These are phyloP conservation scores for Lepidium africanum DNA, from an alignment of 345 rosid genomes.

Conservation along the genomic window DNA sequence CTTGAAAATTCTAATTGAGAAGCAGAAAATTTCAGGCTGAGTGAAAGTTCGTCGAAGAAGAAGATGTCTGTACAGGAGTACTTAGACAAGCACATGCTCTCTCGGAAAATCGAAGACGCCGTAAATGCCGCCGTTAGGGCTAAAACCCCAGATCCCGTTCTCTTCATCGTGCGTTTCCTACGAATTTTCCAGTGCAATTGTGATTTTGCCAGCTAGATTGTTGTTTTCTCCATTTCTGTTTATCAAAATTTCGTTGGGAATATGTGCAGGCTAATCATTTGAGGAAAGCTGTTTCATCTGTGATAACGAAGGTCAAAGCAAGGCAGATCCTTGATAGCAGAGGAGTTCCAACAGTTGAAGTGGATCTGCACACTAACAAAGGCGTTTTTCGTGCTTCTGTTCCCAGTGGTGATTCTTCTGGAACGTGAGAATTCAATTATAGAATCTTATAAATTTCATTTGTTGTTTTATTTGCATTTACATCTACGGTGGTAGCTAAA, in stretches of 20 bases:
- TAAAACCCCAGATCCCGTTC: constrained; percentile 88
- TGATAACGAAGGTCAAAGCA: constrained; percentile 78
- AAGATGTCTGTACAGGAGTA: constrained; percentile 95
- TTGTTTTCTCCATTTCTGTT: not conserved
- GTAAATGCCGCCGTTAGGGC: constrained; percentile 98
- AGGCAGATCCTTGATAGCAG: constrained; percentile 93
- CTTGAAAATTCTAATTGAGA: not conserved
- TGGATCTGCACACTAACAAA: constrained; percentile 75
- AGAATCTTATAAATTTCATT: not conserved
- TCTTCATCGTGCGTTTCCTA: constrained; percentile 62
- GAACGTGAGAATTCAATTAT: constrained; percentile 51
- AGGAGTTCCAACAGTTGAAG: constrained; percentile 94
- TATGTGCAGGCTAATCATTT: constrained; percentile 77
- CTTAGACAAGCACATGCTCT: constrained; percentile 81
- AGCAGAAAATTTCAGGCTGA: not conserved
- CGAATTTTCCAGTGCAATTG: not conserved
- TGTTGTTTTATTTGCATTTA: not conserved
- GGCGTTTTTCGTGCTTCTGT: constrained; percentile 84
- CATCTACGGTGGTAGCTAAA: not conserved
- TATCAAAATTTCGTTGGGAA: not conserved
- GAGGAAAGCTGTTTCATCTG: constrained; percentile 78
- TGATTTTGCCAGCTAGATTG: not conserved
- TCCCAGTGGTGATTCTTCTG: constrained; percentile 74
- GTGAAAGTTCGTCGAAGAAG: not conserved
- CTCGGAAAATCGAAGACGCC: constrained; percentile 97